Evolutionary conservation across 805 yeast species (phyloP).

Genomic region (Yamadazyma nakazawae): DNA sequence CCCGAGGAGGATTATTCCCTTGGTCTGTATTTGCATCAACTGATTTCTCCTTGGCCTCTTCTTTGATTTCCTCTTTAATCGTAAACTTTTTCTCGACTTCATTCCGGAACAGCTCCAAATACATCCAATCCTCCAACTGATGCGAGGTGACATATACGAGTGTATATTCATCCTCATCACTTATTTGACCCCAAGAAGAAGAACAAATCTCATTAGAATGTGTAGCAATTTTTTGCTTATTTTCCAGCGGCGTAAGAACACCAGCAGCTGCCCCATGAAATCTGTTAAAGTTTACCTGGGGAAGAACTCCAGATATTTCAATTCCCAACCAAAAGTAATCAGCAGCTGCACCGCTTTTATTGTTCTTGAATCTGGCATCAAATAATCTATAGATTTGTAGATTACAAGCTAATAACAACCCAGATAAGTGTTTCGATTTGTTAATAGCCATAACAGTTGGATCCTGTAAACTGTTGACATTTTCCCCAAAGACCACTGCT

Average conservation of each 20-base stretch:
- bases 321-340: slow-evolving; percentile 36
- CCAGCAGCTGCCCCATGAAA: slow-evolving; percentile 29
- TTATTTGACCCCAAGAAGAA: slow-evolving; percentile 35
- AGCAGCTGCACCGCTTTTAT: slow-evolving; percentile 12
- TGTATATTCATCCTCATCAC: slow-evolving; percentile 20
- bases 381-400: slow-evolving; percentile 23
- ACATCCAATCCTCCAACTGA: slow-evolving; percentile 31
- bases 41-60: neutral
- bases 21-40: neutral
- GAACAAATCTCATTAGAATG: slow-evolving; percentile 32
- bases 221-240: slow-evolving; percentile 18
- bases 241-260: slow-evolving; percentile 26
- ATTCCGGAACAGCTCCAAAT: slow-evolving; percentile 13
- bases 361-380: slow-evolving; percentile 17
- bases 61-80: neutral
- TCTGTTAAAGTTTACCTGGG: slow-evolving; percentile 22
- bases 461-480: slow-evolving; percentile 25
- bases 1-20: neutral
- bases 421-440: slow-evolving; percentile 23
- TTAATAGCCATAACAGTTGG: slow-evolving; percentile 26
- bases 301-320: slow-evolving; percentile 25
- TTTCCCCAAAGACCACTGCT: slow-evolving; percentile 19
- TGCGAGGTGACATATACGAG: slow-evolving; percentile 31
- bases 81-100: slow-evolving; percentile 17
- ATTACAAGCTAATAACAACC: slow-evolving; percentile 25